phyloP scores from a whole-genome alignment of 257 asterid species.

The Scutellaria minor region DNA sequence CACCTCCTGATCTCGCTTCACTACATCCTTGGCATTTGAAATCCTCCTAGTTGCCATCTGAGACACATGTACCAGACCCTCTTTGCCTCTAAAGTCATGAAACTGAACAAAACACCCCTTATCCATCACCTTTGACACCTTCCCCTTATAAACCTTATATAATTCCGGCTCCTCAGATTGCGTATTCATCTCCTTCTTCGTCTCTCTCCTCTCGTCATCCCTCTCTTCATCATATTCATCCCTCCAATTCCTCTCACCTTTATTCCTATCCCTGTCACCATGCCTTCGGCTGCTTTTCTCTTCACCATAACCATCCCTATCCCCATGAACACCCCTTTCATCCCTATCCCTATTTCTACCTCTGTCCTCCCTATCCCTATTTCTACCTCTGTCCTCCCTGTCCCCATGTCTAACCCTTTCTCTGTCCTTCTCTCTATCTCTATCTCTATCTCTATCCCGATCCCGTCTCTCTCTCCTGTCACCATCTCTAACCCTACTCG shows the following conservation, averaged over 20 bases:
- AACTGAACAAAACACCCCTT: slow-evolving; percentile 95
- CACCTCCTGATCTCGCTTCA: slow-evolving; percentile 91
- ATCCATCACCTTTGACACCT: slow-evolving; percentile 91
- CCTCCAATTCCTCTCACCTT: slow-evolving; percentile 40
- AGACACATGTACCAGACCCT: slow-evolving; percentile 88
- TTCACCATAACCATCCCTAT: slow-evolving; percentile 38
- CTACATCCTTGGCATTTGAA: slow-evolving; percentile 83
- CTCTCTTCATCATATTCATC: slow-evolving; percentile 49
- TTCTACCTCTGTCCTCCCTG: slow-evolving; percentile 34
- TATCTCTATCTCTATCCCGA: slow-evolving; percentile 24
- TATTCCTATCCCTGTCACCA: slow-evolving; percentile 37
- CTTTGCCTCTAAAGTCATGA: slow-evolving; percentile 71
- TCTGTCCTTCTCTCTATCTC: slow-evolving; percentile 42
- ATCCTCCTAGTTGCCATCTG: slow-evolving; percentile 87
- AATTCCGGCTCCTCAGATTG: slow-evolving; percentile 63
- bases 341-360: slow-evolving; percentile 37
- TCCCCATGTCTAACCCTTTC: slow-evolving; percentile 34
- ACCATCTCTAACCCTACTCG: slow-evolving; percentile 39
- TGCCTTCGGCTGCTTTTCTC: slow-evolving; percentile 35
- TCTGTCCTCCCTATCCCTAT: slow-evolving; percentile 40
- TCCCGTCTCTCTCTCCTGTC: slow-evolving; percentile 48
- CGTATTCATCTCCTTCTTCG: slow-evolving; percentile 36
- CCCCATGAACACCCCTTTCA: slow-evolving; percentile 32
- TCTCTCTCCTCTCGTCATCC: slow-evolving; percentile 51
- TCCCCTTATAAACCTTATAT: slow-evolving; percentile 77